Evolutionary conservation across 139 green algal genomes (phyloP).

Genomic region (Chlamydomonas incerta): DNA sequence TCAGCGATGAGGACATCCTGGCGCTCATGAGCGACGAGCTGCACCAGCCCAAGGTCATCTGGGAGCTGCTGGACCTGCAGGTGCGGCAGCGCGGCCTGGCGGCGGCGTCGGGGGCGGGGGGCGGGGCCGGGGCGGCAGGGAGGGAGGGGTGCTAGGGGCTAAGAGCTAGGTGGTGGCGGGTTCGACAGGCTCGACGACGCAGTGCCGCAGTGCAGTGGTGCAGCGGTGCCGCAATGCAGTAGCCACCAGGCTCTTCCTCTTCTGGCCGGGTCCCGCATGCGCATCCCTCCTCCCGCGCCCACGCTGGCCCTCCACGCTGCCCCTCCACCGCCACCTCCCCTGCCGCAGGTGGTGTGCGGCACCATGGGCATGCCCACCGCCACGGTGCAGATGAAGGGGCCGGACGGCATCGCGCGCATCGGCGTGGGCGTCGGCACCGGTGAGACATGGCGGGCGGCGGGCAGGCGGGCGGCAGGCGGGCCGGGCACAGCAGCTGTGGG

Average conservation of each 20-base stretch:
- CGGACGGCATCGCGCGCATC: conserved; percentile 84
- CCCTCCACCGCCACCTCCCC: not conserved
- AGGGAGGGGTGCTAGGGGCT: no score
- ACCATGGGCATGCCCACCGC: conserved; percentile 97
- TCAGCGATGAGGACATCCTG: conserved; percentile 96
- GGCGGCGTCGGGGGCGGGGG: not conserved
- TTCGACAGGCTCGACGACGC: no score
- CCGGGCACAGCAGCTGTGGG: no score
- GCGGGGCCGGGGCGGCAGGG: not conserved
- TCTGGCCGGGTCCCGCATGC: no score
- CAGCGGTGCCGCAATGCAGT: no score
- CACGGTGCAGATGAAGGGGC: conserved; percentile 93
- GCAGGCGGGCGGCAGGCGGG: not conserved
- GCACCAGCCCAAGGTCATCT: conserved; percentile 84
- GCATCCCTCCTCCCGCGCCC: no score
- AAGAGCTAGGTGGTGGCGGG: no score
- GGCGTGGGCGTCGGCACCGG: conserved; percentile 86
- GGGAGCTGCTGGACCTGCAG: conserved; percentile 92
- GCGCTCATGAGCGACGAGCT: conserved; percentile 92
- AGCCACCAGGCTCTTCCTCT: no score
- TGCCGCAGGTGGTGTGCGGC: conserved; percentile 94
- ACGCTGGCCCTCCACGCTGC: no score
- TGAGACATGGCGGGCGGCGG: not conserved
- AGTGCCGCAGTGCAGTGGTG: no score
- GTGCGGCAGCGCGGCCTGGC: conserved; percentile 37